These are phyloP conservation scores for Diospyros kaki DNA, from an alignment of 148 eudicot species.

Conservation along the genomic window DNA sequence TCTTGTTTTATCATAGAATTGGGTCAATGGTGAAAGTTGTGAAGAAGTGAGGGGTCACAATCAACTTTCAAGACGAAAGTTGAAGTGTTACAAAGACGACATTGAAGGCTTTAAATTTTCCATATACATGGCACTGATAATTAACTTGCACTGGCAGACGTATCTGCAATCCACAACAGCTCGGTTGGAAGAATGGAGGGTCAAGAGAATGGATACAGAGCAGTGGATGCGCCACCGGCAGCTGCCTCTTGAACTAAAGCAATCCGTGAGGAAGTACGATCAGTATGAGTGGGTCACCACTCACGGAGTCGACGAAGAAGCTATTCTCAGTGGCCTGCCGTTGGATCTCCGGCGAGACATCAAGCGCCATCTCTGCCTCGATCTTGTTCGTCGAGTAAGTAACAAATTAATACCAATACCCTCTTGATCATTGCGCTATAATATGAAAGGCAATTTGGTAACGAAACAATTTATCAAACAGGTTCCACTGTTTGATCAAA, in stretches of 20 bases:
- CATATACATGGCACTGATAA: not conserved
- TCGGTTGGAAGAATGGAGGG: conserved; percentile 79
- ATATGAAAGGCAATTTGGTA: not conserved
- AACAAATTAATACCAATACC: not conserved
- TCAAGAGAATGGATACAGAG: conserved; percentile 62
- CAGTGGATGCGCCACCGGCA: conserved; percentile 90
- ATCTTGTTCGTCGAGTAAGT: conserved; percentile 72
- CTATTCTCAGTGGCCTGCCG: conserved; percentile 60
- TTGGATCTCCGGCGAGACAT: conserved; percentile 67
- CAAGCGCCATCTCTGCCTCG: conserved; percentile 78
- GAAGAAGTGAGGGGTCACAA: too few relatives aligned
- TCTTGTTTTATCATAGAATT: too few relatives aligned
- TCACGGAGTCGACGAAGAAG: conserved; percentile 70
- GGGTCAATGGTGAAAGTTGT: too few relatives aligned
- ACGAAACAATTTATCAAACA: conserved; percentile 10
- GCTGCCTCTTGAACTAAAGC: conserved; percentile 53
- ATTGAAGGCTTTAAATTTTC: too few relatives aligned
- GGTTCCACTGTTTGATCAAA: conserved; percentile 73
- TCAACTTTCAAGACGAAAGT: too few relatives aligned
- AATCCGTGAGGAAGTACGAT: conserved; percentile 54
- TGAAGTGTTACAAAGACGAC: too few relatives aligned
- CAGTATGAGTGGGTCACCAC: conserved; percentile 78
- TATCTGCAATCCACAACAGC: conserved; percentile 70
- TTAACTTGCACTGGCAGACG: conserved; percentile 29
- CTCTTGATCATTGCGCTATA: not conserved